These are phyloP conservation scores for Tulasnella sp. DNA, from an alignment of 768 basidiomycete genomes.

Conservation along the genomic window DNA sequence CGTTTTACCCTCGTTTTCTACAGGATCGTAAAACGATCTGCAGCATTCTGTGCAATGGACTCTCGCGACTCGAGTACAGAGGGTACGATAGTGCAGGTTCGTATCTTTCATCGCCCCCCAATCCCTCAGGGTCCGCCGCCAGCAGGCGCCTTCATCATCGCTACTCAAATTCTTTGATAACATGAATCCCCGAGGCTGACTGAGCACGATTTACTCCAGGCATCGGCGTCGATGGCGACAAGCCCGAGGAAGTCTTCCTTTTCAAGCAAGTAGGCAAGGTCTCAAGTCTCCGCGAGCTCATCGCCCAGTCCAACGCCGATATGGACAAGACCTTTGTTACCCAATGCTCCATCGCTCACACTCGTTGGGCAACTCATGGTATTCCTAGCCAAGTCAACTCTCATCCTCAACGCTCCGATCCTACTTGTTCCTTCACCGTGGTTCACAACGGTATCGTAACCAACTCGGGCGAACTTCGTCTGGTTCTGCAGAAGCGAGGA, in stretches of 20 bases:
- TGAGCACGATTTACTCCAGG: slow-evolving; percentile 33
- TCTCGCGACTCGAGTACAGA: slow-evolving; percentile 93
- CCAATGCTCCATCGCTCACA: slow-evolving; percentile 97
- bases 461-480: slow-evolving; percentile 78
- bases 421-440: slow-evolving; percentile 73
- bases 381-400: slow-evolving; percentile 82
- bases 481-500: slow-evolving; percentile 91
- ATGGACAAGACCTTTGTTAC: slow-evolving; percentile 68
- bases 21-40: slow-evolving; percentile 86
- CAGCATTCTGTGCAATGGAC: slow-evolving; percentile 82
- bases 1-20: slow-evolving; percentile 13
- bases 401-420: slow-evolving; percentile 86
- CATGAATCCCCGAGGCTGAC: not conserved
- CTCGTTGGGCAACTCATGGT: slow-evolving; percentile 98
- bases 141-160: not conserved
- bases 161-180: not conserved
- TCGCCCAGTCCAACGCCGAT: slow-evolving; percentile 61
- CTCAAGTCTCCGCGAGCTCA: slow-evolving; percentile 81
- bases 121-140: not conserved
- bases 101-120: not conserved
- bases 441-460: slow-evolving; percentile 99
- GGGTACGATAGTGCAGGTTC: slow-evolving; percentile 87
- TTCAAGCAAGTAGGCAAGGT: slow-evolving; percentile 99
- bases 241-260: slow-evolving; percentile 61
- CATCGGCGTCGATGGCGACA: slow-evolving; percentile 85